Base-by-base conservation (phyloP, 495 filamentous ascomycete species). In the Wilcoxina mikolae region DNA sequence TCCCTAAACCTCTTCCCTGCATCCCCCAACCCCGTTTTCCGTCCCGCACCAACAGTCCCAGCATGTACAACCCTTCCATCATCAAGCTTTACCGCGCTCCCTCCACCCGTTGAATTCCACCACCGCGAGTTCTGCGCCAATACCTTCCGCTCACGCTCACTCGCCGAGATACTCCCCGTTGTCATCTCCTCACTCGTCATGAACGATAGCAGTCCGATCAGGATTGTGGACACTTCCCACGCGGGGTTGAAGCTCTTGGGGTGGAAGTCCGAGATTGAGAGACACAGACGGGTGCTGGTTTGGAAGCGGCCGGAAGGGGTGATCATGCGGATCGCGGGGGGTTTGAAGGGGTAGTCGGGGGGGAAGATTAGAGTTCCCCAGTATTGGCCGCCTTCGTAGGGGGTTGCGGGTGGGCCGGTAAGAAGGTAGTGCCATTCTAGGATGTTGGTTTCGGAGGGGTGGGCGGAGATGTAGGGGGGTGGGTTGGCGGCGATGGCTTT, bases 101-200 rank as follows among this genome's bases (percentile, higher is more conserved):
- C 91, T 31, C 91, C 93, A 20, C 90, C 93, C 1, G 91, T 96
- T 25, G 79, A 82, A 68, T 98, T 98, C 91, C 91, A 96, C 91
- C 91, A 98, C 42, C 85, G 71, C 2, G 84, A 85, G 48, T 86
- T 76, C 9, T 76, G 77, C 0, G 91, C 88, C 22, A 84, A 78
- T 58, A 81, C 76, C 66, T 79, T 81, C 28, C 91, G 79, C 71
- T 96, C 88, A 12, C 75, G 69, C 38, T 89, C 82, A 5, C 79
- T 78, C 4, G 82, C 85, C 29, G 80, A 80, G n/a, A 98, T 79
- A 38, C 81, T 86, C 3, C 91, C 91, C 0, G 93, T 96, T 0
- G 91, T 98, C 89, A 96, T 95, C 71, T 98, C 91, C 64, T 98
- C 90, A 56, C 83, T 86, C 2, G 90, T 96, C 91, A 98, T 98